Percentiles rank a stretch among this genome's conserved stretches.
Evolutionary conservation across 164 flowering plant species (phyloP).

Genomic region (Platanus orientalis): DNA sequence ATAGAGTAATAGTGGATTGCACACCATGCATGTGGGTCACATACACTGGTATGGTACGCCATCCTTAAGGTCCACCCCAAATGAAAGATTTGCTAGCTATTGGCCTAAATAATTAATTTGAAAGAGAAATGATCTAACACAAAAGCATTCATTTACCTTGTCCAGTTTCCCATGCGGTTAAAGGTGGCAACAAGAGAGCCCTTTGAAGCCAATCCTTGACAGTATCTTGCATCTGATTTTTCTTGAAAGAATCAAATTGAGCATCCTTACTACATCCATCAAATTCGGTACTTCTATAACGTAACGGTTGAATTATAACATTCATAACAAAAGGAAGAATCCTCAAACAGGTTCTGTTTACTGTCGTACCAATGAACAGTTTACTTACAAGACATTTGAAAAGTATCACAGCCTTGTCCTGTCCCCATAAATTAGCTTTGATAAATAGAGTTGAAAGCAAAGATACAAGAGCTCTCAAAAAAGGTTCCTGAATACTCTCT

Average conservation of each 20-base stretch:
- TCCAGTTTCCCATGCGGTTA: constrained; percentile 41
- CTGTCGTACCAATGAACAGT: constrained; percentile 54
- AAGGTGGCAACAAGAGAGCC: constrained; percentile 50
- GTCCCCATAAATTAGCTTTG: constrained; percentile 52
- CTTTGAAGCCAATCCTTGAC: constrained; percentile 64
- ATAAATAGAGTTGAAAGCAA: constrained; percentile 45
- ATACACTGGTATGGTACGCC: background rate
- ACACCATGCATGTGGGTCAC: background rate
- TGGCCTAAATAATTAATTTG: background rate
- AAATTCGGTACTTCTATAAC: constrained; percentile 15
- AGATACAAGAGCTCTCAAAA: constrained; percentile 70
- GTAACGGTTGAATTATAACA: constrained; percentile 48
- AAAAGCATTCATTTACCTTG: constrained; percentile 44
- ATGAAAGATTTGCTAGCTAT: no score
- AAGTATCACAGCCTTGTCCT: constrained; percentile 41
- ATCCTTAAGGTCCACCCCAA: no score
- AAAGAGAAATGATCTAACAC: background rate
- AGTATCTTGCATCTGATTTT: constrained; percentile 28
- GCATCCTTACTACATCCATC: constrained; percentile 21
- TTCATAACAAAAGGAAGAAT: constrained; percentile 60
- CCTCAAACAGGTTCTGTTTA: constrained; percentile 53
- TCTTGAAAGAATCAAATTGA: constrained; percentile 24
- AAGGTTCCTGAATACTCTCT: constrained; percentile 61
- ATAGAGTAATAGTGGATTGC: background rate
- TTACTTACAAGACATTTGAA: constrained; percentile 44